Base-by-base conservation (phyloP, 2,329 filamentous ascomycete genomes). In the Colletotrichum horii region DNA sequence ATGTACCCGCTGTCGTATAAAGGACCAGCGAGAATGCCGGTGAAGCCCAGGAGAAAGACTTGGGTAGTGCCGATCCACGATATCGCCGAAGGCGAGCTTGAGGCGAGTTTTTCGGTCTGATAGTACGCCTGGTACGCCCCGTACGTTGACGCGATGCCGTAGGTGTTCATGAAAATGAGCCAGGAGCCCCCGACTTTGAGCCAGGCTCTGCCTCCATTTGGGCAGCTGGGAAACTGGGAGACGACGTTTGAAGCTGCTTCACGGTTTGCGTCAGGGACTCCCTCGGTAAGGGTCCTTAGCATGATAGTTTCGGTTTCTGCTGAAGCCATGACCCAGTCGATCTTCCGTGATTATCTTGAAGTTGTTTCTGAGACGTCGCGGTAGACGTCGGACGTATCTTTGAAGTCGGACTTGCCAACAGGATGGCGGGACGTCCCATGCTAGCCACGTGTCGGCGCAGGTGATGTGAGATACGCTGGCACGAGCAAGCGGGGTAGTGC, bases 111-210 rank as follows among this genome's bases (percentile, higher is more conserved):
- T 0, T 84, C 82, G 43, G 81, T 85, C 36, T 78, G 77, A 76
- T 91, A 91, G 81, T 90, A 90, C 8, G 86, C 86, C 76, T 91
- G 88, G 76, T 89, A 91, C 4, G 89, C 85, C 5, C 89, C 89
- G 71, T 89, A 91, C 16, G 86, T 78, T 1, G 43, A 1, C 11
- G 81, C 75, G 11, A 83, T 79, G 4, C 82, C 81, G 84, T 68
- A 58, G 0, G 86, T 88, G 64, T 86, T 88, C 79, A 89, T 88
- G 72, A 90, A 87, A 28, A 88, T 84, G 26, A 89, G 80, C 78
- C 88, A 86, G 4, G 84, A 86, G 34, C 89, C 80, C 2, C 83
- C 84, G 4, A 87, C 86, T 79, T 90, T 88, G 0, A 82, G 81
- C 89, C 89, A 90, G 28, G 89, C 89, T 52, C 81, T 81, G 26